Evolutionary conservation across 1,284 basidiomycete genomes (phyloP), one percentile per base, ranked within the genome.

Genomic region (Polyporus tsugae): DNA sequence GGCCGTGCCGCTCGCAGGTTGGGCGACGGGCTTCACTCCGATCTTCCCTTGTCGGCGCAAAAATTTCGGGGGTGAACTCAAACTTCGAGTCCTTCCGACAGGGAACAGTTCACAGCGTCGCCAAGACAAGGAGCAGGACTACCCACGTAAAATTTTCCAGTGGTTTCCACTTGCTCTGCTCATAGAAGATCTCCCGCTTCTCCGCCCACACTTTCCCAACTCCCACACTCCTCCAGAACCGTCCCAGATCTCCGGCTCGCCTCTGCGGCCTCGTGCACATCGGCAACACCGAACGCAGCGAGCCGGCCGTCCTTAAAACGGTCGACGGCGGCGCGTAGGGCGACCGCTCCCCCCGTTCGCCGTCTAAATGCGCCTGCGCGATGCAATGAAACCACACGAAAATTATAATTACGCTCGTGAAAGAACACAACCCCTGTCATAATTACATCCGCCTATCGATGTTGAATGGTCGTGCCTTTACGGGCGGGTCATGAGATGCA

Each of bases 151-250:
- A 90, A 79, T 98, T 98, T 70, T 92, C 89, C 46, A 92, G 76
- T 0, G 96, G 88, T 73, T 93, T 88, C 90, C 95, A 97, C 62
- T 86, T 85, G 2, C 86, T 89, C 67, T 90, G 88, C 75, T 95
- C 92, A 78, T 97, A 98, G 76, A 98, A 95, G n/a, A 98, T 89
- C 77, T 97, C 95, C 39, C 93, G 83, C 81, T 97, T 97, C 80
- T 98, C 96, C 1, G 94, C 90, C 94, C 97, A 98, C 22, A 96
- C 91, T 65, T 93, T 89, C 0, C 95, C 83, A 96, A 90, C 78
- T 97, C 95, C 95, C 95, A 97, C 70, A 95, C 93, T 19, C 82
- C 76, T 49, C 76, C 71, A 9, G 73, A 68, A 29, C 75, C 67
- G 73, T 66, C 80, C 82, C 74, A 95, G 0, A 97, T 87, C 72